Evolutionary conservation across 371 early-diverging fungal genomes (phyloP).

Genomic region (Nematocida sp.): DNA sequence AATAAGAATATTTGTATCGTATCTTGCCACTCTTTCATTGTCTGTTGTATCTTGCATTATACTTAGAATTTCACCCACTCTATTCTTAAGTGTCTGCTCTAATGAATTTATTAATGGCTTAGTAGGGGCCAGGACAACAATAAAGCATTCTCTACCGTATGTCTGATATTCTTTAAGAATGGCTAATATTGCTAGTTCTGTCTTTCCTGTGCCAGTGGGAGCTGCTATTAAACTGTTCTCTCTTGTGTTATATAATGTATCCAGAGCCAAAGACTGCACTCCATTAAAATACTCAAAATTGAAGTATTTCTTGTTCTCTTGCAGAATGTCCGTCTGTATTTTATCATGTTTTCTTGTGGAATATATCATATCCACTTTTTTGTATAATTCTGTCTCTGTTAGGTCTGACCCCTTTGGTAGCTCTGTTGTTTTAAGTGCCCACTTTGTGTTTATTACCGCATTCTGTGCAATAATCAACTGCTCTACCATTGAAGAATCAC

Average conservation of each 20-base stretch:
- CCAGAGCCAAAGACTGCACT: constrained; percentile 40
- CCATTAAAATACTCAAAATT: constrained; percentile 24
- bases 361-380: neutral
- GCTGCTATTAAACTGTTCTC: constrained; percentile 59
- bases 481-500: neutral
- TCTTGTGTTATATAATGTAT: constrained; percentile 11
- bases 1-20: constrained; percentile 38
- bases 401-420: neutral
- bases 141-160: neutral
- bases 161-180: constrained; percentile 14
- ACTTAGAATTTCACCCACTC: constrained; percentile 10
- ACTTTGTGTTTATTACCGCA: neutral
- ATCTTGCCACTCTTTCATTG: neutral
- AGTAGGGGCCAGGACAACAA: constrained; percentile 53
- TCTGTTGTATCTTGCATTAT: constrained; percentile 10
- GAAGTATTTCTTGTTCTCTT: constrained; percentile 1
- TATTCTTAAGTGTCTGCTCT: constrained; percentile 13
- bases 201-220: constrained; percentile 62
- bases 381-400: constrained; percentile 1
- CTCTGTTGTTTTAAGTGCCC: neutral
- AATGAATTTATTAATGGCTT: constrained; percentile 45
- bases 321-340: neutral
- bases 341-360: neutral
- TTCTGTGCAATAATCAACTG: neutral
- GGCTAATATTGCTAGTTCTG: constrained; percentile 41